Base-by-base conservation (phyloP, 495 filamentous ascomycete genomes). In the Neurospora terricola region DNA sequence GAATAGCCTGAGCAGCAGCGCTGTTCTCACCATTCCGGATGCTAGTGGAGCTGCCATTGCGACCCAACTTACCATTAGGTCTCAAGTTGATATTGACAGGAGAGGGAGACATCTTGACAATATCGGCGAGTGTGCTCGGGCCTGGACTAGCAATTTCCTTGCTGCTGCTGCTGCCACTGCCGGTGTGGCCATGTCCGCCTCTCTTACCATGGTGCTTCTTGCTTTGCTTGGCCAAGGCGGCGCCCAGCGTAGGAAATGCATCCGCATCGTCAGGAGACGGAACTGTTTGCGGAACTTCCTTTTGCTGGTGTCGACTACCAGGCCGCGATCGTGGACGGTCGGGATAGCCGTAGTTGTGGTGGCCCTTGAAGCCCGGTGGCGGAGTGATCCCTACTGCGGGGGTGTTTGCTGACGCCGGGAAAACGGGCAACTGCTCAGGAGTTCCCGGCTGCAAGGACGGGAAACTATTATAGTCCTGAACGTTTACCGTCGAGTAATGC, bases 121-220 rank as follows among this genome's bases (percentile, higher is more conserved):
- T 91, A 81, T 98, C 96, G 5, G 96, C 96, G 39, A 99, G 85
- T n/a, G 93, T 96, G 76, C 88, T 92, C 4, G 95, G 91, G 76
- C 88, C 92, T 4, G 95, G 91, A 0, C 85, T 76, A 21, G 83
- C 82, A 71, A 85, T 91, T 69, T 94, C 91, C 78, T 92, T 94
- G 38, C 87, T 66, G 54, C 54, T 66, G 27, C 54, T 66, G 27
- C 54, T 66, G 14, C 54, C 54, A 34, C 54, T 66, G 4, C 54
- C 54, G 18, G 54, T 87, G 77, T 96, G 92, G 36, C 88, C 88
- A 76, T 90, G 90, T 0, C 91, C 91, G 66, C 92, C 92, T 59
- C 94, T 88, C 80, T 96, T 97, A 11, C 93, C 93, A 81, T 97
- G 93, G 74, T 94, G 92, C 75, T 97, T 94, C 81, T 97, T 97